A percentile compares a stretch with the other conserved stretches of the same genome.
Evolutionary conservation across 164 flowering plant genomes (phyloP).

Genomic region (Chimonanthus salicifolius): DNA sequence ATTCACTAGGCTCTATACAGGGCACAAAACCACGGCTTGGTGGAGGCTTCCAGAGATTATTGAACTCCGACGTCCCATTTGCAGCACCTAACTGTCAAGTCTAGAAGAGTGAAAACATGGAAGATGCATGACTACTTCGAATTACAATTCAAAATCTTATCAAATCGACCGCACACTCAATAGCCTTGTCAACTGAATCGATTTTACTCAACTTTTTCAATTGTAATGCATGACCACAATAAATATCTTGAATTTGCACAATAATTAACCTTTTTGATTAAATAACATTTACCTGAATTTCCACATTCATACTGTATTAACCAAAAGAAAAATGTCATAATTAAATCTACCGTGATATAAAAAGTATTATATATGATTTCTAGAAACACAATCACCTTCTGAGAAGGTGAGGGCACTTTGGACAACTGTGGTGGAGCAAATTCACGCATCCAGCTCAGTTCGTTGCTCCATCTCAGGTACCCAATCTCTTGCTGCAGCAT

Average conservation of each 20-base stretch:
- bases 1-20: slow-evolving; percentile 56
- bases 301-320: neutral
- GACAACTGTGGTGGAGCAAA: slow-evolving; percentile 37
- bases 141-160: neutral
- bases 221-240: no score
- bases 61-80: slow-evolving; percentile 30
- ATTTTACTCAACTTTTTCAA: neutral
- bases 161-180: neutral
- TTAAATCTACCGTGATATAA: neutral
- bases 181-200: neutral
- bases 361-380: neutral
- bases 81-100: slow-evolving; percentile 83
- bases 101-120: slow-evolving; percentile 88
- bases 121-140: slow-evolving; percentile 54
- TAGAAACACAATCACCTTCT: slow-evolving; percentile 47
- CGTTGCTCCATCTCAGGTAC: slow-evolving; percentile 21
- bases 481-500: slow-evolving; percentile 44
- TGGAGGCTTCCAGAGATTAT: slow-evolving; percentile 93
- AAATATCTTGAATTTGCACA: no score
- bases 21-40: slow-evolving; percentile 59
- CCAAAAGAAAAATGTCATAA: neutral
- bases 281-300: neutral
- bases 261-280: neutral
- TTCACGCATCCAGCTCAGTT: slow-evolving; percentile 24
- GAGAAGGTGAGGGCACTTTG: slow-evolving; percentile 40